These are phyloP conservation scores for Venturia oleaginea DNA, from an alignment of 2,329 filamentous ascomycete species.

Conservation along the genomic window DNA sequence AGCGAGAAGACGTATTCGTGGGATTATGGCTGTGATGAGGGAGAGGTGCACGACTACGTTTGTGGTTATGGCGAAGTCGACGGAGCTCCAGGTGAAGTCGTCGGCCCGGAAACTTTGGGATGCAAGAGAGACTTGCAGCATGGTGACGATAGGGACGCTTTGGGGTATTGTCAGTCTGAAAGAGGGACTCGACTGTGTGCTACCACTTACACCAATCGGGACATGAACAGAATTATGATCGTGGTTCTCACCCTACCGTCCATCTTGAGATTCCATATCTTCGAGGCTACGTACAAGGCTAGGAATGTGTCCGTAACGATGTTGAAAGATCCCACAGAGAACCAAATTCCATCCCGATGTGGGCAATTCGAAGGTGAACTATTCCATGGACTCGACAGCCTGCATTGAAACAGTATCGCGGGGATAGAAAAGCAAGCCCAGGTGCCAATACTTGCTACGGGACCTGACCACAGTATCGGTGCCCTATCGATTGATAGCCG, in stretches of 20 bases:
- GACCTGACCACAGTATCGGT: background rate
- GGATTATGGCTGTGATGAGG: conserved; percentile 6
- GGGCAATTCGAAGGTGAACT: background rate
- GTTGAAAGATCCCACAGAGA: background rate
- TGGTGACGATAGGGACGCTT: background rate
- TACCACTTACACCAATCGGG: background rate
- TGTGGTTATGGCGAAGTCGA: background rate
- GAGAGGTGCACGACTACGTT: background rate
- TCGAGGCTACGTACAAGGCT: background rate
- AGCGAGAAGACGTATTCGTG: background rate
- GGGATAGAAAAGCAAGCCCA: background rate
- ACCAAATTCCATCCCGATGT: background rate
- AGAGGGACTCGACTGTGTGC: background rate
- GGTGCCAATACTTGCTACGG: background rate
- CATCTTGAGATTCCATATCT: conserved; percentile 4
- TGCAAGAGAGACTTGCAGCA: background rate
- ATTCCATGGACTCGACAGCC: background rate
- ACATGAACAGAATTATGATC: background rate
- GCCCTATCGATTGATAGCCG: background rate
- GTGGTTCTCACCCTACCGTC: background rate
- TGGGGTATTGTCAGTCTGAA: background rate
- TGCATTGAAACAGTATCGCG: background rate
- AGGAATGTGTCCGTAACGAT: background rate
- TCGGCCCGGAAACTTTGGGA: background rate
- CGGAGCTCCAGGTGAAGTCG: background rate